Conservation (phyloP, 2,329 filamentous ascomycete genomes). For the Volutella citrinella region DNA sequence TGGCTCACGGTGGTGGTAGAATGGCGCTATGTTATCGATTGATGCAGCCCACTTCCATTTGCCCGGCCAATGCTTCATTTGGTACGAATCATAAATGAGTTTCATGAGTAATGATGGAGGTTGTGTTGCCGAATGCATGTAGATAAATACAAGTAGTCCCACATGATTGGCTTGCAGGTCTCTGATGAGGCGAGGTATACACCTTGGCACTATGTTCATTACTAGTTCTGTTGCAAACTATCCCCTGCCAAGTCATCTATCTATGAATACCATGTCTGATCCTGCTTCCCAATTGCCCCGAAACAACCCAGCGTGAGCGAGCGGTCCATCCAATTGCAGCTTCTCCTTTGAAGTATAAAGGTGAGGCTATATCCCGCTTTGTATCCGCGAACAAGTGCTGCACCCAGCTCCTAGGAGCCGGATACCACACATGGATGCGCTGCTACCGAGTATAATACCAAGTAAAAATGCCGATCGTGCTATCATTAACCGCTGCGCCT, state of each 20-base stretch:
- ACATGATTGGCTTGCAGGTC: no score
- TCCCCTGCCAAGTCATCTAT: no score
- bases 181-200: no score
- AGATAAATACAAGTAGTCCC: slow-evolving; percentile 1
- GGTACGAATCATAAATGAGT: no score
- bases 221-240: slow-evolving; percentile 26
- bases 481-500: slow-evolving; percentile 32
- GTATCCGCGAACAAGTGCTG: no score
- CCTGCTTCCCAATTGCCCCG: slow-evolving; percentile 8
- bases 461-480: slow-evolving; percentile 37
- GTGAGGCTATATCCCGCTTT: slow-evolving; percentile 7
- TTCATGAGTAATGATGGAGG: no score
- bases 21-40: no score
- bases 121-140: not conserved
- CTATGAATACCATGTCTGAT: slow-evolving; percentile 20
- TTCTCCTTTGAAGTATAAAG: slow-evolving; percentile 8
- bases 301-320: slow-evolving; percentile 10
- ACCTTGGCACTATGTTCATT: slow-evolving; percentile 28
- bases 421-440: slow-evolving; percentile 19
- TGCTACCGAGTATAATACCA: slow-evolving; percentile 31
- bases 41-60: no score
- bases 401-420: no score
- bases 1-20: no score
- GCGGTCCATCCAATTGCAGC: slow-evolving; percentile 14
- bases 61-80: no score